Conservation (phyloP, 371 early-diverging fungal genomes). For the Lichtheimia ornata region DNA sequence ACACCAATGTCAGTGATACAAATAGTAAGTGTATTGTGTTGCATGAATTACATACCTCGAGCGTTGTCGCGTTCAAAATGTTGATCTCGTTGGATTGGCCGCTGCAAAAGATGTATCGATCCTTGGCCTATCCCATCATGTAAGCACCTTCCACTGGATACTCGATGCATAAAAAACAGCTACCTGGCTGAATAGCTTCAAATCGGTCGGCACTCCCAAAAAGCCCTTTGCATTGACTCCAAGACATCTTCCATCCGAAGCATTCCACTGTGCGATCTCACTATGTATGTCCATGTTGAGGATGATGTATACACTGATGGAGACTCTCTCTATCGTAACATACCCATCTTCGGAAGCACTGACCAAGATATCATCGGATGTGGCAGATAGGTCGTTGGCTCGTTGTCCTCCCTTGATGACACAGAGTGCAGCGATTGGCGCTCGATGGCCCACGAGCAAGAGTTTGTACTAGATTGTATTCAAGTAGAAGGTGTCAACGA, state of each 20-base stretch:
- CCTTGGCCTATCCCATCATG: conserved; percentile 22
- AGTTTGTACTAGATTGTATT: conserved; percentile 41
- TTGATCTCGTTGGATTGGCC: conserved; percentile 48
- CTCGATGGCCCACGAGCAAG: conserved; percentile 61
- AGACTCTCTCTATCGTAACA: neutral
- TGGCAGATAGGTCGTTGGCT: conserved; percentile 23
- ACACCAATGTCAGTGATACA: neutral
- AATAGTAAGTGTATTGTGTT: neutral
- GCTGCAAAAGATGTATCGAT: conserved; percentile 43
- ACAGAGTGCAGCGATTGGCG: conserved; percentile 56
- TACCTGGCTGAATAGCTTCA: conserved; percentile 46
- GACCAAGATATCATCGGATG: conserved; percentile 57
- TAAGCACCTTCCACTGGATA: neutral
- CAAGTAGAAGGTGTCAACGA: neutral
- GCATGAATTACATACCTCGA: conserved; percentile 37
- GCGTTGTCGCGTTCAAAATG: conserved; percentile 47
- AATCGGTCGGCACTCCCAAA: conserved; percentile 54
- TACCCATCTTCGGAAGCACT: conserved; percentile 75
- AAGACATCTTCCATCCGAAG: conserved; percentile 71
- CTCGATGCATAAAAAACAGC: neutral
- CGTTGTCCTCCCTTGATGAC: conserved; percentile 54
- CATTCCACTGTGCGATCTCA: conserved; percentile 73
- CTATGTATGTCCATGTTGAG: conserved; percentile 27
- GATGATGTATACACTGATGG: neutral
- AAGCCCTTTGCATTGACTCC: conserved; percentile 62